Base-by-base conservation (phyloP, 495 filamentous ascomycete species). In the Neurospora sublineolata region DNA sequence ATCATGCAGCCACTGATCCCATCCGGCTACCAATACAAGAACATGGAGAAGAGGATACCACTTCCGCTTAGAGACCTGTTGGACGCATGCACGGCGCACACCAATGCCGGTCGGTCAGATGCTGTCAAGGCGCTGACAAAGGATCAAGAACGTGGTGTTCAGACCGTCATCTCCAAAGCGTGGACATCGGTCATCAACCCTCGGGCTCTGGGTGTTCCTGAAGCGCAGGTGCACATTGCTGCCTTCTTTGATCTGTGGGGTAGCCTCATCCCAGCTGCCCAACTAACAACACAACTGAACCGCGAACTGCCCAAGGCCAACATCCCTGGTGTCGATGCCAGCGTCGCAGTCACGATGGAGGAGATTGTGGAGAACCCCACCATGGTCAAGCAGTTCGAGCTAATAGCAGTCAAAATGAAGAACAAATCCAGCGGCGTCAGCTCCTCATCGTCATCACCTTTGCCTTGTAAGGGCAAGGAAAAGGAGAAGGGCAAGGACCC, bases 221-320 rank as follows among this genome's bases (percentile, higher is more conserved):
- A 85, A 16, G 67, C 69, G 2, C 79, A 79, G 70, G 77, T 84
- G 12, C 83, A 83, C 68, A 80, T 80, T 8, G 83, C 83, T 5
- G 81, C 83, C 1, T 85, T 85, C 69, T 85, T 80, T 69, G 83
- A 85, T 52, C 81, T 84, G 12, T 85, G 83, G 83, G 83, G 83
- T 11, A 81, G 82, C 3, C 74, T 84, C 16, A 77, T 84, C 68
- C 82, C 83, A 0, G 83, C 83, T 3, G 79, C 82, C 8, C 83
- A 84, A 74, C 75, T 85, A 33, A 80, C 83, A 39, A 75, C 76
- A 11, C 82, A 81, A 70, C 79, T 84, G 20, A 84, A 79, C 67
- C 77, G 79, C 20, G 82, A 82, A 52, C 73, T 84, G 30, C 73
- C 78, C 12, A 72, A 74, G 67, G 69, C 78, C 33, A 68, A 67